Evolutionary conservation across 352 stramenopile genomes (phyloP), one percentile per base, ranked within the genome.

Genomic region (Globisporangium solare): DNA sequence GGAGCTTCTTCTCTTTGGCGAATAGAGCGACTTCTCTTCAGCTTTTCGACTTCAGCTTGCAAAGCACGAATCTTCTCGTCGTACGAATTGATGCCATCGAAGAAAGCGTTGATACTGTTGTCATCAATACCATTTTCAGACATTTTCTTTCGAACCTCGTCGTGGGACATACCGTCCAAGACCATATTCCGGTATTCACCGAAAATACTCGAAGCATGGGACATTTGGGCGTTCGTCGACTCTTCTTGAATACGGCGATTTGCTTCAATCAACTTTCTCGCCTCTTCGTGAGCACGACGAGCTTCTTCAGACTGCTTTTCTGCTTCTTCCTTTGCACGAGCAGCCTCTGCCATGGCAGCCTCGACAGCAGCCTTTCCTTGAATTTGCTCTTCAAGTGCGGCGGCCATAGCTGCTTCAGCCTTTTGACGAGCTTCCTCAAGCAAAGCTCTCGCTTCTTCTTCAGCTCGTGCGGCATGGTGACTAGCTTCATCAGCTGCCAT

Each of bases 311-410:
- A 77, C 54, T 94, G 84, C n/a, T 68, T 79, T 42, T 94, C 84
- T 20, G 84, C 84, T 58, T 91, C 81, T 60, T 92, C 77, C 55
- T 94, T 94, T 12, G 81, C 79, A 20, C 62, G 59, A 14, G 82
- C 78, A 47, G 84, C 84, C 77, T 94, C 84, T 8, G 83, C 82
- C 77, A 94, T 89, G 0, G 84, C 84, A 22, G 84, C 85, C 60
- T 94, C 84, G 20, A 94, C 84, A 24, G 84, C 84, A 13, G 82
- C 84, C 48, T 90, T 90, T 47, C 84, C 84, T 65, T 94, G 79
- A 31, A 81, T 76, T 31, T 89, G 79, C 46, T 92, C 84, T 57
- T 88, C 82, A 31, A 78, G 76, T 55, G 84, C 84, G 63, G 84
- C 84, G 55, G 77, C 74, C 77, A 92, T 89, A 64, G 84, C 84